phyloP scores from a whole-genome alignment of 257 asterid species.

The Paulownia fortunei region DNA sequence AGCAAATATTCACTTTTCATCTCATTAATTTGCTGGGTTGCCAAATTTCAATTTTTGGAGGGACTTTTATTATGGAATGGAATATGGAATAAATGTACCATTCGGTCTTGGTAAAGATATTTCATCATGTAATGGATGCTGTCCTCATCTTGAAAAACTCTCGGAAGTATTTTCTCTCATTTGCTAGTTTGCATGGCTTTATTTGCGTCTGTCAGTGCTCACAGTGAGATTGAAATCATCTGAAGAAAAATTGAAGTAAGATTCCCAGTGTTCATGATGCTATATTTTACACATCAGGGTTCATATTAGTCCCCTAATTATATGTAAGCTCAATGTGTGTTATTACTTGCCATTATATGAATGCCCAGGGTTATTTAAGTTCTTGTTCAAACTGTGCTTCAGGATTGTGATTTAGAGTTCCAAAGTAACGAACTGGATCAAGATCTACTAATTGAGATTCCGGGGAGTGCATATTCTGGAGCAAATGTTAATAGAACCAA shows the following conservation, averaged over 20 bases:
- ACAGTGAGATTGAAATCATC: background rate
- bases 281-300: background rate
- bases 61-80: background rate
- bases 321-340: background rate
- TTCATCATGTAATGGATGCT: background rate
- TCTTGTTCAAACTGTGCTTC: conserved; percentile 36
- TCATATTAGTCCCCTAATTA: background rate
- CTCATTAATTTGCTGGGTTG: background rate
- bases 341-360: background rate
- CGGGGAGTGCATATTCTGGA: conserved; percentile 92
- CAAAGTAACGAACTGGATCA: conserved; percentile 38
- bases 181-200: background rate
- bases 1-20: background rate
- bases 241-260: background rate
- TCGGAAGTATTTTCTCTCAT: background rate
- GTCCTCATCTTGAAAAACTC: background rate
- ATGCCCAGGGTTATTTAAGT: background rate
- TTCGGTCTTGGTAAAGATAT: background rate
- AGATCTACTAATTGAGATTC: conserved; percentile 78
- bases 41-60: background rate
- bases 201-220: background rate
- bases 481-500: conserved; percentile 28
- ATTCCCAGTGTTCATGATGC: conserved; percentile 1
- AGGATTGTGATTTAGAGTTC: conserved; percentile 37
- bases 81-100: background rate